Conservation (phyloP, 495 filamentous ascomycete species). For the Hyphodiscus hymeniophilus region DNA sequence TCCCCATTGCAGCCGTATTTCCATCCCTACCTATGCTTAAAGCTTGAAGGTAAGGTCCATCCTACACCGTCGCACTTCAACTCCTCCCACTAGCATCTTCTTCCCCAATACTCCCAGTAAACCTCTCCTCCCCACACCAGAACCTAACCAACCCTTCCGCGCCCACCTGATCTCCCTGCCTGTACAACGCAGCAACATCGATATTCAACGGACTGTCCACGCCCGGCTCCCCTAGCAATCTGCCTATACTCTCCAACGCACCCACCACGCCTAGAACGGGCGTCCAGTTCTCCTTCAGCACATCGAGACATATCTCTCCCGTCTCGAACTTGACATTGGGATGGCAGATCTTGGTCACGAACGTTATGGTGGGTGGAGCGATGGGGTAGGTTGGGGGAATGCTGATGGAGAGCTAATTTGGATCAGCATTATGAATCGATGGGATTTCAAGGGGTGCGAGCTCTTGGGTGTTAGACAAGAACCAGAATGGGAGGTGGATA, state of each 20-base stretch:
- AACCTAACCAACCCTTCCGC: conserved; percentile 77
- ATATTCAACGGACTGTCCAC: conserved; percentile 83
- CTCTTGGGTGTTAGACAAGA: too few relatives aligned
- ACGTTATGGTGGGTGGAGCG: conserved; percentile 64
- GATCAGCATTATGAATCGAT: too few relatives aligned
- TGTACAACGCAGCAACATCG: conserved; percentile 71
- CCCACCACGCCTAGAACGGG: conserved; percentile 73
- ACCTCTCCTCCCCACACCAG: conserved; percentile 55
- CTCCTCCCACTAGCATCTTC: conserved; percentile 2
- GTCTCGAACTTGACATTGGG: conserved; percentile 75
- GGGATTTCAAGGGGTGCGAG: too few relatives aligned
- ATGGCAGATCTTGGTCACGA: conserved; percentile 76
- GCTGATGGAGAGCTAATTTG: conserved; percentile 49
- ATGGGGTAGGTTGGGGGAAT: conserved; percentile 76
- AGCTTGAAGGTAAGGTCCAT: background rate
- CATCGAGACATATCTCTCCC: conserved; percentile 89
- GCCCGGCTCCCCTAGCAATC: conserved; percentile 67
- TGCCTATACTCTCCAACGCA: conserved; percentile 62
- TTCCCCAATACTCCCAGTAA: conserved; percentile 26
- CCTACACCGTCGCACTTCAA: background rate
- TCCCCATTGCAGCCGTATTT: background rate
- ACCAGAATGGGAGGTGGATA: too few relatives aligned
- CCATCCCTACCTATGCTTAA: too few relatives aligned
- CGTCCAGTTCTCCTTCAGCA: conserved; percentile 73
- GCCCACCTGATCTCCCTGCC: conserved; percentile 66